Evolutionary conservation across 139 green algal species (phyloP).

Genomic region (Chlamydomonas urium): DNA sequence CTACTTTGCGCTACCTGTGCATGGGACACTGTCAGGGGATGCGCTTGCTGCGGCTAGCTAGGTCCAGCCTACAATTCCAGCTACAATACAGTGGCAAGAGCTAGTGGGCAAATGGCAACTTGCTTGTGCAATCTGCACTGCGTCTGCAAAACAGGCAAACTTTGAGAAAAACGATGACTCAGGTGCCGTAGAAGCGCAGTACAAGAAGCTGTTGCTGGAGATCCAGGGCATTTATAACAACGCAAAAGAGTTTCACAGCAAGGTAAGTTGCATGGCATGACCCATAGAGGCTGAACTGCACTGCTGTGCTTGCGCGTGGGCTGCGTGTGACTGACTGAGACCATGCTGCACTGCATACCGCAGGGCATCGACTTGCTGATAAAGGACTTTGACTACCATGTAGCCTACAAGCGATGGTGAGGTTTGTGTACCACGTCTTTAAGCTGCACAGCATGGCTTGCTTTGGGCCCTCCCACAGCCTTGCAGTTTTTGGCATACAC

Average conservation of each 20-base stretch:
- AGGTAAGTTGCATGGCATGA: constrained; percentile 9
- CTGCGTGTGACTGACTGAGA: neutral
- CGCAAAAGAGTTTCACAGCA: constrained; percentile 24
- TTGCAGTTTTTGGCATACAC: neutral
- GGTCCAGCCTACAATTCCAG: neutral
- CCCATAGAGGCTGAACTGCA: neutral
- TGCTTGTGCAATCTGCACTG: neutral
- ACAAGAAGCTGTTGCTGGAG: constrained; percentile 25
- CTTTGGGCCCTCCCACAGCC: neutral
- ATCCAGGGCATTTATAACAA: constrained; percentile 22
- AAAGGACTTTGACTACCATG: constrained; percentile 29
- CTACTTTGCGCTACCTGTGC: neutral
- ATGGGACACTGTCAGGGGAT: neutral
- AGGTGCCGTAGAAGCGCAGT: constrained; percentile 18
- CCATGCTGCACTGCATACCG: constrained; percentile 4
- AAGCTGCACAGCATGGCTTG: neutral
- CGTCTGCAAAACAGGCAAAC: constrained; percentile 13
- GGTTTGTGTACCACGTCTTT: neutral
- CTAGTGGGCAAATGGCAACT: neutral
- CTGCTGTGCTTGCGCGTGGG: neutral
- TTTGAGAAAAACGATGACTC: constrained; percentile 19
- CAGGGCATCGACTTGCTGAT: constrained; percentile 34
- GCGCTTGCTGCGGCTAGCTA: neutral
- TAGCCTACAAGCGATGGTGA: constrained; percentile 30
- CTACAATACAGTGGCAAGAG: neutral